phyloP scores from a whole-genome alignment of 768 basidiomycete genomes.

The Pholiota molesta region DNA sequence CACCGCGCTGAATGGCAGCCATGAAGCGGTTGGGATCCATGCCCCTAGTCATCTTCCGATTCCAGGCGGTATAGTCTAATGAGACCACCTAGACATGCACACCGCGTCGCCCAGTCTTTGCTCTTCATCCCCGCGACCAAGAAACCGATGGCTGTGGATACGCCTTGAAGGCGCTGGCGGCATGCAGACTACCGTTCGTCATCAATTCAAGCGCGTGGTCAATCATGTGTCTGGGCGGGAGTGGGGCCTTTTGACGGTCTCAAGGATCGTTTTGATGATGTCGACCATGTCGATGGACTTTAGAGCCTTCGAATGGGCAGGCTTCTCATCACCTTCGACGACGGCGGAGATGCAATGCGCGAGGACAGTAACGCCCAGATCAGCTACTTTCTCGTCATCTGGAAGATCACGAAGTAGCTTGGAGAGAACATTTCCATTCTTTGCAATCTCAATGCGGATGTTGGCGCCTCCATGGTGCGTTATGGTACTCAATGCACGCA shows the following conservation, averaged over 20 bases:
- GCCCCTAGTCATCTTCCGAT: constrained; percentile 45
- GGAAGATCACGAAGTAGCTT: constrained; percentile 51
- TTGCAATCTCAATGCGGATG: constrained; percentile 54
- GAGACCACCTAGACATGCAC: constrained; percentile 54
- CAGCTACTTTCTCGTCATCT: constrained; percentile 51
- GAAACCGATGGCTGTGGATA: constrained; percentile 49
- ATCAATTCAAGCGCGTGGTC: constrained; percentile 57
- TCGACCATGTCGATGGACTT: constrained; percentile 44
- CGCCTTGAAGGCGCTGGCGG: constrained; percentile 43
- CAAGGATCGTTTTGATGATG: constrained; percentile 46
- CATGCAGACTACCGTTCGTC: constrained; percentile 45
- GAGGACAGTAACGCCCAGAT: constrained; percentile 53
- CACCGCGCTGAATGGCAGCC: constrained; percentile 38
- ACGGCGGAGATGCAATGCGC: constrained; percentile 54
- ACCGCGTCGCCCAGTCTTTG: constrained; percentile 55
- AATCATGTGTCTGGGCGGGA: constrained; percentile 34
- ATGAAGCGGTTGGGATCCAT: constrained; percentile 56
- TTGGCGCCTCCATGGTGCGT: constrained; percentile 62
- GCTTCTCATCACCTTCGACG: constrained; percentile 40
- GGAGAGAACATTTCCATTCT: constrained; percentile 42
- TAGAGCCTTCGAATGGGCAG: constrained; percentile 39
- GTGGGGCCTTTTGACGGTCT: constrained; percentile 47
- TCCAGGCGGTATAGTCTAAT: constrained; percentile 50
- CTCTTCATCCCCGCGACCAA: constrained; percentile 60
- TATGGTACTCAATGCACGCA: constrained; percentile 58